Evolutionary conservation across 495 filamentous ascomycete genomes (phyloP).

Genomic region (Tuber brumale): DNA sequence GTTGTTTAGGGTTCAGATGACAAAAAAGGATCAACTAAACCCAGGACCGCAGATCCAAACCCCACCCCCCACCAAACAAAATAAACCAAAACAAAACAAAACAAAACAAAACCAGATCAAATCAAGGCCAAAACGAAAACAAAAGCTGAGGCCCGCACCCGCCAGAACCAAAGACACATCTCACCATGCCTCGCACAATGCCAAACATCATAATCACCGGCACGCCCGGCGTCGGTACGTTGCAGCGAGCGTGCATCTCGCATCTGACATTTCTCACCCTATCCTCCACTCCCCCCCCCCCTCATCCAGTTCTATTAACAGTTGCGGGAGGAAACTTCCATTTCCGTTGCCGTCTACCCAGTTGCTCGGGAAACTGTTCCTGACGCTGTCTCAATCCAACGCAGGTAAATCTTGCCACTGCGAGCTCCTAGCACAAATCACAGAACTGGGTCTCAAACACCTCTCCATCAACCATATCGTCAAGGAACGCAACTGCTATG

Average conservation of each 20-base stretch:
- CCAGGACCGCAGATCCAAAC: conserved; percentile 2
- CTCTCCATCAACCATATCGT: conserved; percentile 84
- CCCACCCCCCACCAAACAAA: conserved; percentile 7
- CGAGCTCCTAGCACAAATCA: conserved; percentile 65
- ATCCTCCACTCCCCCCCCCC: neutral
- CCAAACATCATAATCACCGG: conserved; percentile 95
- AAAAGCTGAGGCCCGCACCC: neutral
- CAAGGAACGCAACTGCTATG: conserved; percentile 74
- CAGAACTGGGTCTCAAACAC: conserved; percentile 60
- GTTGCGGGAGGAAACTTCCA: neutral
- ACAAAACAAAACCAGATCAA: neutral
- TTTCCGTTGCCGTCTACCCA: neutral
- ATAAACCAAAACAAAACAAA: conserved; percentile 6
- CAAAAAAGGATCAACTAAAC: neutral
- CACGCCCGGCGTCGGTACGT: conserved; percentile 67
- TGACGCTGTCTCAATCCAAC: neutral
- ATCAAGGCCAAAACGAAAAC: neutral
- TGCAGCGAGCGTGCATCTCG: neutral
- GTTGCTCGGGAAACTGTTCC: neutral
- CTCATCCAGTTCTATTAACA: neutral
- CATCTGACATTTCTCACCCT: neutral
- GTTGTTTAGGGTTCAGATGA: neutral
- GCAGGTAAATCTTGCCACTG: conserved; percentile 82
- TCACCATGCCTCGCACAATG: conserved; percentile 49
- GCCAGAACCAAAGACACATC: conserved; percentile 2